phyloP scores from a whole-genome alignment of 2,329 filamentous ascomycete genomes.

The Triangularia setosa region DNA sequence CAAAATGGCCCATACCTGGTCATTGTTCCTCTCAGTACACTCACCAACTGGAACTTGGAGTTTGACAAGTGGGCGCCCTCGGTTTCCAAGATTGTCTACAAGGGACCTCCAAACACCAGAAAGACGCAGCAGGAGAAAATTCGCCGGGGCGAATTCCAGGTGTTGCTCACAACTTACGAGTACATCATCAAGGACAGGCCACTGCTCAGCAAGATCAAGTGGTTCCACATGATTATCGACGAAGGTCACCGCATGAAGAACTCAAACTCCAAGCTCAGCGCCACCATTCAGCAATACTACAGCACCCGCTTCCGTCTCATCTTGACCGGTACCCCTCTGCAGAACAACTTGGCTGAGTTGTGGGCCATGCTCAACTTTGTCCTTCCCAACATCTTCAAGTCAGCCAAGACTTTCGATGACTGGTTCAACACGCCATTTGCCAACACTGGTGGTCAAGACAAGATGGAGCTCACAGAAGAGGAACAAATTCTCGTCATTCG shows the following conservation, averaged over 20 bases:
- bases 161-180: slow-evolving; percentile 94
- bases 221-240: slow-evolving; percentile 99
- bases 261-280: slow-evolving; percentile 89
- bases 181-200: slow-evolving; percentile 99
- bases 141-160: slow-evolving; percentile 91
- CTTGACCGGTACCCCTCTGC: slow-evolving; percentile 91
- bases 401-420: slow-evolving; percentile 96
- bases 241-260: slow-evolving; percentile 99
- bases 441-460: slow-evolving; percentile 95
- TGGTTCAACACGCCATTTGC: slow-evolving; percentile 99
- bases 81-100: slow-evolving; percentile 87
- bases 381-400: slow-evolving; percentile 97
- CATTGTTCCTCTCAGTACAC: slow-evolving; percentile 91
- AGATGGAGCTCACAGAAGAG: slow-evolving; percentile 99
- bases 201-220: slow-evolving; percentile 95
- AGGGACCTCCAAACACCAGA: slow-evolving; percentile 82
- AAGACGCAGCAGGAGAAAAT: slow-evolving; percentile 93
- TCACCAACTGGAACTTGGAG: slow-evolving; percentile 98
- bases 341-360: slow-evolving; percentile 93
- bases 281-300: slow-evolving; percentile 93
- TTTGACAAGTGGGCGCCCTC: slow-evolving; percentile 98
- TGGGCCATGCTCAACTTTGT: slow-evolving; percentile 99
- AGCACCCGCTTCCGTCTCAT: slow-evolving; percentile 92
- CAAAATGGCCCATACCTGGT: slow-evolving; percentile 91
- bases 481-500: slow-evolving; percentile 97